These are phyloP conservation scores for Blastobotrys serpentis DNA, from an alignment of 1,139 yeast genomes.

Conservation along the genomic window DNA sequence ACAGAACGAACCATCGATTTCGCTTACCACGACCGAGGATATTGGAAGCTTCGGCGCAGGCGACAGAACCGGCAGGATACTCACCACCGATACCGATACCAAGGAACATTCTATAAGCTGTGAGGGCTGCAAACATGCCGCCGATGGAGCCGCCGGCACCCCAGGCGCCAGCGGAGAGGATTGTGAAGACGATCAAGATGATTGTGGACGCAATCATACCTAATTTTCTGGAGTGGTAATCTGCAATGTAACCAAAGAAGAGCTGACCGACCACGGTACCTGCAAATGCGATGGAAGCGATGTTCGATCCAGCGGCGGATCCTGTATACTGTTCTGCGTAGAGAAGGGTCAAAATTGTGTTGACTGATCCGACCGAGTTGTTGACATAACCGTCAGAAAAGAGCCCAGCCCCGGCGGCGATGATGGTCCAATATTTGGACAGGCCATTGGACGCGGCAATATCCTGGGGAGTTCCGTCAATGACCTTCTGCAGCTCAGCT, in stretches of 20 bases:
- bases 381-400: constrained; percentile 91
- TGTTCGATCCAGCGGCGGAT: constrained; percentile 71
- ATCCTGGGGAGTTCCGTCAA: constrained; percentile 1
- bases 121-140: constrained; percentile 79
- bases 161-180: constrained; percentile 84
- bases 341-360: constrained; percentile 60
- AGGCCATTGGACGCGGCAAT: constrained; percentile 20
- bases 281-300: constrained; percentile 84
- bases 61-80: constrained; percentile 90
- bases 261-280: constrained; percentile 92
- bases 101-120: constrained; percentile 79
- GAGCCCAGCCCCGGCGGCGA: constrained; percentile 87
- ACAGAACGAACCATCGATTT: constrained; percentile 86
- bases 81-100: constrained; percentile 82
- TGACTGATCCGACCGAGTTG: constrained; percentile 74
- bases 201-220: constrained; percentile 79
- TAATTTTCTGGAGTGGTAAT: constrained; percentile 69
- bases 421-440: constrained; percentile 62
- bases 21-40: constrained; percentile 75
- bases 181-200: constrained; percentile 70
- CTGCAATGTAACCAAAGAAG: constrained; percentile 74
- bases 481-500: constrained; percentile 12
- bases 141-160: constrained; percentile 63
- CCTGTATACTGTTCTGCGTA: constrained; percentile 62
- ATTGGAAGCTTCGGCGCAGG: constrained; percentile 89